These are phyloP conservation scores for Plasmodium coatneyi DNA, from an alignment of 169 alveolate species.

Conservation along the genomic window DNA sequence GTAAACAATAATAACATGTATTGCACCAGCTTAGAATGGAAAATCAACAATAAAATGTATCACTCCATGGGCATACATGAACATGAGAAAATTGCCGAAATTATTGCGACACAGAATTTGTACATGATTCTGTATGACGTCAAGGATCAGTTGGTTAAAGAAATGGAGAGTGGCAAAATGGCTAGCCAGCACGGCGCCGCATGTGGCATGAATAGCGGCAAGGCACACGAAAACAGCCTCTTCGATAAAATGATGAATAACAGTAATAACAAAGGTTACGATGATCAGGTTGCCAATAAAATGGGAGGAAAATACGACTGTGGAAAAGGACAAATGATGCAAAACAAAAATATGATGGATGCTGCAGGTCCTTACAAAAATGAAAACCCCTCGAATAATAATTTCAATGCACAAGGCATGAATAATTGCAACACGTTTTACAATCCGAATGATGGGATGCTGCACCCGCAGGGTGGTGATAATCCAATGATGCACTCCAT, in stretches of 20 bases:
- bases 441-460: conserved; percentile 9
- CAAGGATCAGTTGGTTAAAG: conserved; percentile 59
- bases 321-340: background rate
- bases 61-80: conserved; percentile 41
- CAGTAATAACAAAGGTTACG: background rate
- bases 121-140: conserved; percentile 49
- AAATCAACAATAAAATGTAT: conserved; percentile 64
- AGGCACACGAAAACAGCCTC: background rate
- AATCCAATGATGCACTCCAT: conserved; percentile 16
- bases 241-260: conserved; percentile 17
- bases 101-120: conserved; percentile 59
- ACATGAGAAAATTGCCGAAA: conserved; percentile 68
- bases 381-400: background rate
- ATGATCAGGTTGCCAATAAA: background rate
- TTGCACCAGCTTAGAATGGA: conserved; percentile 68
- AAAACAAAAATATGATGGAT: conserved; percentile 13
- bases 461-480: background rate
- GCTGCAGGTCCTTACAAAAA: background rate
- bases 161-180: conserved; percentile 19
- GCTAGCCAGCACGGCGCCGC: background rate
- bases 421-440: conserved; percentile 7
- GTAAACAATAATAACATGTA: conserved; percentile 35
- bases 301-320: background rate
- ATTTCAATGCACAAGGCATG: background rate
- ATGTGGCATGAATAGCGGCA: background rate